Percentiles rank a stretch among this genome's conserved stretches.
These are phyloP conservation scores for Vickermania spadyakhi DNA, from an alignment of 208 protist genomes.

Conservation along the genomic window DNA sequence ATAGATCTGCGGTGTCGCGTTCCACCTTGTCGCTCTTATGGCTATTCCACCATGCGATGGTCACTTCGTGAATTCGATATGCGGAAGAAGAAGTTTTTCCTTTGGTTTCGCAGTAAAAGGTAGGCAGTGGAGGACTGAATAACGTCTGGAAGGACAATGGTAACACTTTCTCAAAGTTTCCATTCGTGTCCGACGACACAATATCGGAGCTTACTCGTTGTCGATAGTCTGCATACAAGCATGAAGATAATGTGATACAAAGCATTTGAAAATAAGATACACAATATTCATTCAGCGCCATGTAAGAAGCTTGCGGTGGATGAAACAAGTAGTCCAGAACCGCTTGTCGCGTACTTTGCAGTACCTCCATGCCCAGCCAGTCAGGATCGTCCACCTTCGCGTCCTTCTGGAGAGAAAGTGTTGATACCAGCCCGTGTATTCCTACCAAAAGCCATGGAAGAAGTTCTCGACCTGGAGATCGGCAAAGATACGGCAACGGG, in stretches of 20 bases:
- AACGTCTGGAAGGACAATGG: background rate
- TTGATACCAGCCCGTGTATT: constrained; percentile 6
- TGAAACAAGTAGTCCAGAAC: constrained; percentile 14
- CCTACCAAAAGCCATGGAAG: constrained; percentile 16
- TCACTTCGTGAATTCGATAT: background rate
- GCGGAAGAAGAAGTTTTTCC: background rate
- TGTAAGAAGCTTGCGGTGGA: constrained; percentile 10
- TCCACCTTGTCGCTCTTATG: background rate
- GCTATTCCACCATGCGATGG: background rate
- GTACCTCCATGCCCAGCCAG: background rate
- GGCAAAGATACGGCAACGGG: background rate
- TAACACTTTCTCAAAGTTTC: background rate
- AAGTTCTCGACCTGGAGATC: constrained; percentile 11
- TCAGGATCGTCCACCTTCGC: too few relatives aligned
- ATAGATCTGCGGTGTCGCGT: too few relatives aligned
- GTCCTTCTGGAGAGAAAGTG: background rate
- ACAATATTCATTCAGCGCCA: constrained; percentile 20
- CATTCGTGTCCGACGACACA: background rate
- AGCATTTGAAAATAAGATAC: constrained; percentile 3
- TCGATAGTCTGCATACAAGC: background rate
- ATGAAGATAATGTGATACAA: too few relatives aligned
- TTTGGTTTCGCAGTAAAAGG: too few relatives aligned
- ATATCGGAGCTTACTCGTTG: background rate
- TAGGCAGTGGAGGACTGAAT: background rate
- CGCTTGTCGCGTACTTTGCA: background rate